Evolutionary conservation across 306 rosid genomes (phyloP).

Genomic region (Abrus pulchellus): DNA sequence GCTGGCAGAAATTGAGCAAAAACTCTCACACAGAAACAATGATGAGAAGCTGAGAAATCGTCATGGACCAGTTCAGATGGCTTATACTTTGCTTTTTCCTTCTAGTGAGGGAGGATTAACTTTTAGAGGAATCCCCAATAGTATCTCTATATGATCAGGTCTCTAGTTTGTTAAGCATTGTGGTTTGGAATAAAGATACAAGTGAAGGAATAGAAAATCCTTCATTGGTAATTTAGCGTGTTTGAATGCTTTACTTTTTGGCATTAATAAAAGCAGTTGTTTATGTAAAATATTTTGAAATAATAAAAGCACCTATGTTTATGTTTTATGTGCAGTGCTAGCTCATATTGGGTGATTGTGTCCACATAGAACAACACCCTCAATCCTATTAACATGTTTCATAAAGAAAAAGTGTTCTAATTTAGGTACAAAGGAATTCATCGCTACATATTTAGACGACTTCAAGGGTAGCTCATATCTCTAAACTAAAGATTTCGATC

Average conservation of each 20-base stretch:
- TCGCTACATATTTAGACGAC: no score
- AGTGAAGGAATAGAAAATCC: slow-evolving; percentile 14
- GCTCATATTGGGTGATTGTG: neutral
- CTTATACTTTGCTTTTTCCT: slow-evolving; percentile 72
- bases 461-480: no score
- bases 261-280: slow-evolving; percentile 23
- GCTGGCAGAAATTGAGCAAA: slow-evolving; percentile 51
- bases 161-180: neutral
- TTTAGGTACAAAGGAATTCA: no score
- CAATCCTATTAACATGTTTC: no score
- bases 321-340: neutral
- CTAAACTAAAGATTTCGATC: no score
- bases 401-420: no score
- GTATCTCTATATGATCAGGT: slow-evolving; percentile 57
- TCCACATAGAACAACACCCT: no score
- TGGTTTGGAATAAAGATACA: slow-evolving; percentile 39
- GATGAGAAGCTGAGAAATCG: slow-evolving; percentile 62
- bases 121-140: slow-evolving; percentile 79
- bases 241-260: slow-evolving; percentile 33
- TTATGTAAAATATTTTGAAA: slow-evolving; percentile 27
- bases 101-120: slow-evolving; percentile 67
- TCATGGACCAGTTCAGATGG: slow-evolving; percentile 68
- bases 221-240: neutral
- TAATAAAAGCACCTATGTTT: slow-evolving; percentile 8
- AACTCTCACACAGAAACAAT: slow-evolving; percentile 53